Conservation (phyloP, 306 rosid genomes). For the Corylus americana region DNA sequence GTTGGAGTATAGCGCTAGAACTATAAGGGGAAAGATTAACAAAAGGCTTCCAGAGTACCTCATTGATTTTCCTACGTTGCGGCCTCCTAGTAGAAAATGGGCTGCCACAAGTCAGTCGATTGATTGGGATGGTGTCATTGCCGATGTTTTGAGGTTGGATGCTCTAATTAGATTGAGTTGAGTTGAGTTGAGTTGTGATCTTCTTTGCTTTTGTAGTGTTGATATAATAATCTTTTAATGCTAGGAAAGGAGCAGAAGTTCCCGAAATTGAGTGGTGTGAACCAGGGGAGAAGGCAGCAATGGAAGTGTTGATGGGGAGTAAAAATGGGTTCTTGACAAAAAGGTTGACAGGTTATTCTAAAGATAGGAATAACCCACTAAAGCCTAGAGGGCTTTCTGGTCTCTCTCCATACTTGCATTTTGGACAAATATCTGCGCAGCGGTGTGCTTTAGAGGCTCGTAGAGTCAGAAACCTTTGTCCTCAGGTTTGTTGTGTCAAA, state of each 20-base stretch:
- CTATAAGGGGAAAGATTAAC: conserved; percentile 79
- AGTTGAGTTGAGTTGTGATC: neutral
- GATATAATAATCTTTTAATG: conserved; percentile 20
- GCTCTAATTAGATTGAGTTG: neutral
- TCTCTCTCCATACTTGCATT: conserved; percentile 90
- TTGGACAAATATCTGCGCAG: conserved; percentile 89
- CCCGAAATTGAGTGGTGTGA: conserved; percentile 89
- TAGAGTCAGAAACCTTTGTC: conserved; percentile 40
- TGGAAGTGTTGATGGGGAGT: conserved; percentile 83
- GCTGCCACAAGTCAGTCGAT: conserved; percentile 22
- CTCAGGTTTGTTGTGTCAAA: conserved; percentile 55
- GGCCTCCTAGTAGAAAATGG: conserved; percentile 62
- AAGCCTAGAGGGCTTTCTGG: conserved; percentile 79
- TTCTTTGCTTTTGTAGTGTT: conserved; percentile 15
- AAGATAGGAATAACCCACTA: conserved; percentile 72
- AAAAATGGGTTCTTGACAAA: conserved; percentile 84
- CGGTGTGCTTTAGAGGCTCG: conserved; percentile 94
- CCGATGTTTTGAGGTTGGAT: conserved; percentile 68
- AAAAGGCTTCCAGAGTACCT: conserved; percentile 76
- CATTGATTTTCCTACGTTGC: conserved; percentile 64
- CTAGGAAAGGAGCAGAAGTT: conserved; percentile 82
- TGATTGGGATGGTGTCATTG: conserved; percentile 73
- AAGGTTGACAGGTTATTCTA: conserved; percentile 64
- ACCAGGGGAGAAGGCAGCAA: conserved; percentile 81
- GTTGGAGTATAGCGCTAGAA: conserved; percentile 85